These are phyloP conservation scores for Yarrowia keelungensis DNA, from an alignment of 805 yeast genomes.

Conservation along the genomic window DNA sequence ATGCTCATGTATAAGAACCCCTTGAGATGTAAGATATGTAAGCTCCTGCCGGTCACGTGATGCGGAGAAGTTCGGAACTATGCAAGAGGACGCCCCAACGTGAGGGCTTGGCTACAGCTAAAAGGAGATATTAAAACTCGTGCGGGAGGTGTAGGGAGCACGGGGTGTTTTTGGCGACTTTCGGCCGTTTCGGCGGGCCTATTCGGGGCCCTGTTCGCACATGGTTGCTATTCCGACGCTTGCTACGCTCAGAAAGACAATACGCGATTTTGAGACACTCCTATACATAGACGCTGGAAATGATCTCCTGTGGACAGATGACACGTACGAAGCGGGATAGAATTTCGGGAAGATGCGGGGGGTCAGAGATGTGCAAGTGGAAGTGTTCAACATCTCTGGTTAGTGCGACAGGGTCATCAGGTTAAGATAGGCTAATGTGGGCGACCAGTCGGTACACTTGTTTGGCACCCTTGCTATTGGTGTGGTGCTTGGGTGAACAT, in stretches of 20 bases:
- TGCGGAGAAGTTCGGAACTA: constrained; percentile 37
- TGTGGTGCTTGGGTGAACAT: too few species aligned
- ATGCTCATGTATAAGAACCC: too few species aligned
- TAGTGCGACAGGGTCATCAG: too few species aligned
- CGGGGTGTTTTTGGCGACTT: not conserved
- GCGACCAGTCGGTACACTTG: too few species aligned
- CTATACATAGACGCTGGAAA: not conserved
- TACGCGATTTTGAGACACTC: constrained; percentile 7
- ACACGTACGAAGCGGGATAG: constrained; percentile 26
- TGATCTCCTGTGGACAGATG: constrained; percentile 13
- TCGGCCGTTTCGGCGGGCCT: not conserved
- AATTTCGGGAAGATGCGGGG: constrained; percentile 27
- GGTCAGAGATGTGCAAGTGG: too few species aligned
- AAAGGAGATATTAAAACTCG: constrained; percentile 11
- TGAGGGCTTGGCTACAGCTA: constrained; percentile 18
- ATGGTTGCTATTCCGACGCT: not conserved
- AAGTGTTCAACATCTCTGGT: not conserved
- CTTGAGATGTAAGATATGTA: constrained; percentile 32
- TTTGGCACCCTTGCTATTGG: too few species aligned
- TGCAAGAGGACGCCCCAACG: not conserved
- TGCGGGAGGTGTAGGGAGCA: not conserved
- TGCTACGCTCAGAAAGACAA: not conserved
- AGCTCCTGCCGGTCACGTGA: constrained; percentile 26
- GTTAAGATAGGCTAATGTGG: too few species aligned
- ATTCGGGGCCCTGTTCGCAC: not conserved